These are phyloP conservation scores for Hibiscus mutabilis DNA, from an alignment of 345 rosid species.

Conservation along the genomic window DNA sequence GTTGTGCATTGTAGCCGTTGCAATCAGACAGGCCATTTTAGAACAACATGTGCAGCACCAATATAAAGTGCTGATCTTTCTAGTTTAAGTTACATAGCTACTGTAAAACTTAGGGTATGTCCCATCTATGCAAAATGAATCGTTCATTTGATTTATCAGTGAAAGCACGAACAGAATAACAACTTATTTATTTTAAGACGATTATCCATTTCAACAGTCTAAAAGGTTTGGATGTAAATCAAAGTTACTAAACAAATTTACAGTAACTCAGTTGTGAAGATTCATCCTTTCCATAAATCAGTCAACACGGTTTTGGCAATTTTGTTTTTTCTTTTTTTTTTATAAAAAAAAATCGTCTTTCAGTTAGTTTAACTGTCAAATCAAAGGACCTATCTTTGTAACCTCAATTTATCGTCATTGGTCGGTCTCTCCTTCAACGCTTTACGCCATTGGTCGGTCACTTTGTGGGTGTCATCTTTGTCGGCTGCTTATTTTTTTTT, in stretches of 20 bases:
- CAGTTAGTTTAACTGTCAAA: slow-evolving; percentile 11
- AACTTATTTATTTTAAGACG: neutral
- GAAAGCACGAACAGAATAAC: too few relatives aligned
- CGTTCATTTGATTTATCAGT: neutral
- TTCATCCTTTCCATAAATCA: neutral
- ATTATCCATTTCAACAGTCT: neutral
- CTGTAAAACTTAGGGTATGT: too few relatives aligned
- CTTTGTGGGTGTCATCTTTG: slow-evolving; percentile 34
- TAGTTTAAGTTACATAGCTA: neutral
- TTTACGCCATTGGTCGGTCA: slow-evolving; percentile 16
- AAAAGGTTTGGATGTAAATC: neutral
- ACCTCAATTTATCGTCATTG: neutral
- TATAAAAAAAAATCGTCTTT: neutral
- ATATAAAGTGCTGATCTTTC: neutral
- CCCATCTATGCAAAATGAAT: neutral
- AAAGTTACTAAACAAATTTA: neutral
- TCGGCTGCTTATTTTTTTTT: slow-evolving; percentile 26
- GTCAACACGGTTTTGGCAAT: neutral
- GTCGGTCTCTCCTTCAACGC: neutral
- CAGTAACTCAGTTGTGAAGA: neutral
- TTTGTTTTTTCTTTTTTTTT: neutral
- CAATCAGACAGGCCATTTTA: slow-evolving; percentile 96
- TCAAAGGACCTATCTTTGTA: neutral
- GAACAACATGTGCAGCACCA: slow-evolving; percentile 70
- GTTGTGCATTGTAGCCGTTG: slow-evolving; percentile 98